Conservation (phyloP, 2,329 filamentous ascomycete species). For the Sclerotinia spermophila region DNA sequence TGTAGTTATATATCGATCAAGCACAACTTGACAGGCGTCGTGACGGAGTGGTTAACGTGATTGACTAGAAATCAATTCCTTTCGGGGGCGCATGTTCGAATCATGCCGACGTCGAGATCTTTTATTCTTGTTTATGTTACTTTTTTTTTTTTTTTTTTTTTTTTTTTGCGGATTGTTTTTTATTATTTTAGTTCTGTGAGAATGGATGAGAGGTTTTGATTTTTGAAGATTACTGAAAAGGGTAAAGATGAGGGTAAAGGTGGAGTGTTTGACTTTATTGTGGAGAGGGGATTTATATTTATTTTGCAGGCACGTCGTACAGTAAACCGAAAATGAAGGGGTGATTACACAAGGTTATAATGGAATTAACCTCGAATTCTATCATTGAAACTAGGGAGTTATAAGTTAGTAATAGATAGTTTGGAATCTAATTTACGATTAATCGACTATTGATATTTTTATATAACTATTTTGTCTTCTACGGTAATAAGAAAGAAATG, state of each 20-base stretch:
- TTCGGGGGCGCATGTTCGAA: conserved; percentile 15
- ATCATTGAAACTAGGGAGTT: neutral
- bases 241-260: too few relatives aligned
- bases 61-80: conserved; percentile 17
- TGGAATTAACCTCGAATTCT: neutral
- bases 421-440: neutral
- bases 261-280: neutral
- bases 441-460: neutral
- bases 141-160: fast-evolving
- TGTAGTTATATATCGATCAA: neutral
- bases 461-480: neutral
- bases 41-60: conserved; percentile 16
- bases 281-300: neutral
- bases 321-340: neutral
- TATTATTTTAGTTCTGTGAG: neutral
- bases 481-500: too few relatives aligned
- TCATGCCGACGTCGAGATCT: neutral
- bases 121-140: fast-evolving
- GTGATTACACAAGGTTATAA: neutral
- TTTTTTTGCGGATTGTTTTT: neutral
- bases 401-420: fast-evolving
- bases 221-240: too few relatives aligned
- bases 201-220: too few relatives aligned
- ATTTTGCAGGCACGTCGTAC: too few relatives aligned
- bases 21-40: neutral